A percentile compares a stretch with the other conserved stretches of the same genome.
These are phyloP conservation scores for Pleurotus sapidus DNA, from an alignment of 768 basidiomycete genomes.

Conservation along the genomic window DNA sequence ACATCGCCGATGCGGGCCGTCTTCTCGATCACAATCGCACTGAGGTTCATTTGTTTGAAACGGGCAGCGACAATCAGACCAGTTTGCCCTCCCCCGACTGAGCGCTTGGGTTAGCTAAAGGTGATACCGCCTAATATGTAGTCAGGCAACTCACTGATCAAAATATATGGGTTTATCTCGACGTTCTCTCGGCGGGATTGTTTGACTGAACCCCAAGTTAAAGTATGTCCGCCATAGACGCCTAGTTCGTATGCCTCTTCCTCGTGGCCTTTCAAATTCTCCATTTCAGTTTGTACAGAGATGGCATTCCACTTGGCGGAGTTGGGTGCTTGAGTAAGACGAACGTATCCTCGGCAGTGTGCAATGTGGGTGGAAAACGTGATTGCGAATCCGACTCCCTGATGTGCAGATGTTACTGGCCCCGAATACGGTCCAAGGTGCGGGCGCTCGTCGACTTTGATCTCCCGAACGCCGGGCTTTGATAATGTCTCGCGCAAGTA, in stretches of 20 bases:
- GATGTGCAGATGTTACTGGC: slow-evolving; percentile 8
- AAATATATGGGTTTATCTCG: slow-evolving; percentile 34
- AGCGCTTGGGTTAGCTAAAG: not conserved
- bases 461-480: slow-evolving; percentile 18
- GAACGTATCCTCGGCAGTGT: slow-evolving; percentile 30
- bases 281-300: slow-evolving; percentile 27
- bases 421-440: slow-evolving; percentile 17
- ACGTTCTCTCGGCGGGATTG: slow-evolving; percentile 29
- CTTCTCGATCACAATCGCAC: slow-evolving; percentile 33
- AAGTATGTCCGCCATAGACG: slow-evolving; percentile 31
- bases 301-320: slow-evolving; percentile 30
- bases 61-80: slow-evolving; percentile 42
- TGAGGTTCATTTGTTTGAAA: slow-evolving; percentile 37
- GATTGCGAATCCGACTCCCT: slow-evolving; percentile 33
- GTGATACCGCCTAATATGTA: not conserved
- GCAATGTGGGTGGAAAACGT: slow-evolving; percentile 30
- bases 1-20: slow-evolving; percentile 33
- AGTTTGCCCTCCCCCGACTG: slow-evolving; percentile 43
- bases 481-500: slow-evolving; percentile 25
- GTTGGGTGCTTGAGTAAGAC: slow-evolving; percentile 20
- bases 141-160: slow-evolving; percentile 29
- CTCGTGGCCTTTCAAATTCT: slow-evolving; percentile 32
- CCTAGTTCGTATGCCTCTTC: slow-evolving; percentile 26
- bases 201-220: slow-evolving; percentile 31
- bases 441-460: slow-evolving; percentile 22